A percentile compares a stretch with the other conserved stretches of the same genome.
phyloP scores from a whole-genome alignment of 345 rosid genomes.

The Corymbia maculata region DNA sequence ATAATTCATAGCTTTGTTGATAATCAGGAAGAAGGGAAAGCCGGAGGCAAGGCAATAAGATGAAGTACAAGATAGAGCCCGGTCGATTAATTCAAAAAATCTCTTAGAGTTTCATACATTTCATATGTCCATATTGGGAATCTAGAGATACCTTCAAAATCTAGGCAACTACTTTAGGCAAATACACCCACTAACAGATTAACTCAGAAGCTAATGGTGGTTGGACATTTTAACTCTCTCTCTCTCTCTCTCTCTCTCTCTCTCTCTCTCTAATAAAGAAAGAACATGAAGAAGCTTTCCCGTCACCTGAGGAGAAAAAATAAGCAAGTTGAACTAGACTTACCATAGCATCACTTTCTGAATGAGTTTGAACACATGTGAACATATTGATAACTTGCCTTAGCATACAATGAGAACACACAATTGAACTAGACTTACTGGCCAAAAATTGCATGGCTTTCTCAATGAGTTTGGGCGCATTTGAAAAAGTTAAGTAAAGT shows the following conservation, averaged over 20 bases:
- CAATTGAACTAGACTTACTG: no score
- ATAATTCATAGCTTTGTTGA: neutral
- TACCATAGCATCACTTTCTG: no score
- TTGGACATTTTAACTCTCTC: no score
- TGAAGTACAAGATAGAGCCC: neutral
- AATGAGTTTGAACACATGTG: neutral
- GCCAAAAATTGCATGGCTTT: neutral
- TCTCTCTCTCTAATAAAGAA: no score
- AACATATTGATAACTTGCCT: neutral
- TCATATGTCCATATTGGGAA: neutral
- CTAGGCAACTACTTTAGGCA: no score
- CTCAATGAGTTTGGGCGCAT: neutral
- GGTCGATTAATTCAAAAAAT: neutral
- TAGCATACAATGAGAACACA: rapidly evolving
- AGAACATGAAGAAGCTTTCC: no score
- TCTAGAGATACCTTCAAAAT: no score
- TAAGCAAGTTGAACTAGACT: neutral
- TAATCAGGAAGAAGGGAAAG: neutral
- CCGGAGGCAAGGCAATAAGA: neutral
- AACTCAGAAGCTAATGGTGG: no score
- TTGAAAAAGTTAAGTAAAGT: neutral
- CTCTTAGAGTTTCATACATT: neutral
- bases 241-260: no score
- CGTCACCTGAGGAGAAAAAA: no score
- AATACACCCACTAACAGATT: no score